Base-by-base conservation (phyloP, 371 early-diverging fungal genomes). In the Saksenaea vasiformis region DNA sequence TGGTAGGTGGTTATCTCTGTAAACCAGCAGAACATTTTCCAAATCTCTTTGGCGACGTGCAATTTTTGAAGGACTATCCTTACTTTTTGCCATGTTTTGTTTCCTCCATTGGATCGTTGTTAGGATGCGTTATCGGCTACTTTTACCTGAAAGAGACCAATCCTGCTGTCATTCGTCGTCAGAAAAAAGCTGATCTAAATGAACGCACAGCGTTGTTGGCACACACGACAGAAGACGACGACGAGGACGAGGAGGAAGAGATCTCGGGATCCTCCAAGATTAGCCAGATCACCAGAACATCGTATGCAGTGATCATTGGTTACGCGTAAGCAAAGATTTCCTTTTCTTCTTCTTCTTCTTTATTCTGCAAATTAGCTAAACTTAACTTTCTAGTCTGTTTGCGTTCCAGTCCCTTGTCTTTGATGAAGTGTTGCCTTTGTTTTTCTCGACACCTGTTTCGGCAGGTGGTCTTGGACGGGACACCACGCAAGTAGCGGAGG, bases 11-110 rank as follows among this genome's bases (percentile, higher is more conserved):
- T 2, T 80, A 90, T 43, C 85, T 97, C 5, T 74, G 89, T 3
- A 83, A 91, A 34, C 96, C 97, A 1, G 91, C 74, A 0, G 77
- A 82, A 9, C 81, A 85, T 28, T 92, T 86, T 44, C 94, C 95
- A 0, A 55, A 54, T 2, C 43, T 89, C 3, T 95, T 96, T 79
- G 91, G 91, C 8, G 54, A 79, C 34, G 79, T 72, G 61, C 58
- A 61, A 17, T 81, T 95, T 54, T 85, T 95, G 35, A 78, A 70
- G 22, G 70, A 73, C 0, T 92, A 87, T 62, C 96, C 96, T 1
- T 96, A 95, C 72, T 85, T 93, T 56, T 85, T 97, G 11, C 97
- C 97, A 0, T 97, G 95, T 64, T 70, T 91, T 36, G 79, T 92
- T 5, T 85, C 91, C 11, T 80, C 92, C 3, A 58, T 80, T 13